These are phyloP conservation scores for Phytophthora sp. DNA, from an alignment of 352 stramenopile genomes.

Conservation along the genomic window DNA sequence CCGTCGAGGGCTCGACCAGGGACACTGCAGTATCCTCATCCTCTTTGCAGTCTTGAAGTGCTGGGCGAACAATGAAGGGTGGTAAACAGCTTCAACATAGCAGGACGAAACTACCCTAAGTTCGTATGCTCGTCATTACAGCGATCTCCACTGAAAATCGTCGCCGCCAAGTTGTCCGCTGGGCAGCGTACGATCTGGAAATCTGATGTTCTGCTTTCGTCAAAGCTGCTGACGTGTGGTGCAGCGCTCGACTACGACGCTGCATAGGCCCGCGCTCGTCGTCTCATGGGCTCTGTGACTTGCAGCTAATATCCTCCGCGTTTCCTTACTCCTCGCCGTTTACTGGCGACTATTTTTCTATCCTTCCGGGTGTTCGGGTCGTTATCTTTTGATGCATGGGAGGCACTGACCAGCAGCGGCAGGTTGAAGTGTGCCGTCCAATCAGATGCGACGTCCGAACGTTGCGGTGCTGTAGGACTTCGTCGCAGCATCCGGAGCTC, in stretches of 20 bases:
- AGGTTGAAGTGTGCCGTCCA: constrained; percentile 20
- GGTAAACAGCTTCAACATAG: no score
- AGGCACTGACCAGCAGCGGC: constrained; percentile 6
- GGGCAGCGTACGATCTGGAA: no score
- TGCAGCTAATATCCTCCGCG: no score
- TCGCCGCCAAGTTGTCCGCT: no score
- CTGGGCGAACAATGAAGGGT: no score
- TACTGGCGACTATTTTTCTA: constrained; percentile 17
- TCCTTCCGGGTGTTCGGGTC: constrained; percentile 7
- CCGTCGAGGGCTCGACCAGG: no score
- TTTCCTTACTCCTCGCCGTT: background rate
- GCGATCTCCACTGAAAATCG: no score
- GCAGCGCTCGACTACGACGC: background rate
- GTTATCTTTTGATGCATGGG: constrained; percentile 12
- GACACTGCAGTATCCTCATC: no score
- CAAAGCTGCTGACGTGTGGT: no score
- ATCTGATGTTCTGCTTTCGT: background rate
- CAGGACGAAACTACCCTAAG: no score
- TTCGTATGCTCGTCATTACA: no score
- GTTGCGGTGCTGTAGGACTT: constrained; percentile 3
- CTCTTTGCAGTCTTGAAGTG: no score
- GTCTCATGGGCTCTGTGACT: constrained; percentile 3
- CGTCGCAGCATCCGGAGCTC: constrained; percentile 5
- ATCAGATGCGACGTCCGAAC: background rate
- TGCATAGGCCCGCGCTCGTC: constrained; percentile 1